Base-by-base conservation (phyloP, 2,329 filamentous ascomycete genomes). In the Zasmidium angulare region DNA sequence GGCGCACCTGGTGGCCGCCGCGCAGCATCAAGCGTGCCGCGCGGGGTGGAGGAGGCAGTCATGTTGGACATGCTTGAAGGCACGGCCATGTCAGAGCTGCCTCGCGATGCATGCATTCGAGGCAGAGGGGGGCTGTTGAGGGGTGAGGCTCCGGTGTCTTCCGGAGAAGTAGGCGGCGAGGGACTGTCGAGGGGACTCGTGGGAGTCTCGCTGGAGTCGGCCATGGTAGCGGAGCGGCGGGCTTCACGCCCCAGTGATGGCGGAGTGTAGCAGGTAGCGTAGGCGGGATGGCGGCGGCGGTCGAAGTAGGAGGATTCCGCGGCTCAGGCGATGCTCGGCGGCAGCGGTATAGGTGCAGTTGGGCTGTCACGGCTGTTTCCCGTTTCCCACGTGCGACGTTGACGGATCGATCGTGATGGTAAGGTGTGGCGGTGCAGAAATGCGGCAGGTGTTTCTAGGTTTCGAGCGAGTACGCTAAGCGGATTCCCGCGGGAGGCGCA, bases 1-100 rank as follows among this genome's bases (percentile, higher is more conserved):
- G 77, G 74, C 2, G 76, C 74, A 26, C 74, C 70, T 21, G 74
- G 74, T 14, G 82, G 82, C 68, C 84, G 79, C 64, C 86, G 79
- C 43, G 86, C 86, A 51, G 86, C 84, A 74, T 88, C 91, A 69
- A 96, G 79, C 59, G 90, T 84, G 46, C 91, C 91, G 2, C 93
- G 80, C 46, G 90, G 87, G 24, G 89, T 95, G n/a, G 92, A 96
- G n/a, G 87, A 92, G 6, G 89, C 78, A 57, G 85, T 90, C 86
- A 96, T 92, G 58, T 77, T 74, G 22, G 76, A 75, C 26, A 78
- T 71, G 56, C 77, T 79, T 20, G 86, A 78, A 52, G 64, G 56
- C 19, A 64, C 56, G 22, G 55, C 53, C 31, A 52, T 64, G 48
- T 66, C 63, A 47, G 68, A 68, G 46, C 60, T 60, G 40, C 67